These are phyloP conservation scores for Fusarium sarcochroum DNA, from an alignment of 2,329 filamentous ascomycete species.

Conservation along the genomic window DNA sequence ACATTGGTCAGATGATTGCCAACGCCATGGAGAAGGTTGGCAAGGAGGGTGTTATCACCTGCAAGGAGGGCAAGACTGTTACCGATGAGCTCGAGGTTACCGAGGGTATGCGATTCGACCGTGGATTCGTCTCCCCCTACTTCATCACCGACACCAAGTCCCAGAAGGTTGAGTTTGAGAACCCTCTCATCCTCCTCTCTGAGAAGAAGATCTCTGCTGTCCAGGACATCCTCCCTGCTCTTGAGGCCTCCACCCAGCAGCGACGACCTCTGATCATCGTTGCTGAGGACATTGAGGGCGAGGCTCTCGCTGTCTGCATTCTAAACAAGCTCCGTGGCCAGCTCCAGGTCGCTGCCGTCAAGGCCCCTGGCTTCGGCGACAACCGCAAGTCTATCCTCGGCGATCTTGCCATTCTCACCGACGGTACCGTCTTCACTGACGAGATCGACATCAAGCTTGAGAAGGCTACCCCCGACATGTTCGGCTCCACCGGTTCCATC, in stretches of 20 bases:
- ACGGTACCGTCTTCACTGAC: conserved; percentile 97
- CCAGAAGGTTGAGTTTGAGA: conserved; percentile 99
- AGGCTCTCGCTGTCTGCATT: conserved; percentile 98
- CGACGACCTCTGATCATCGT: conserved; percentile 98
- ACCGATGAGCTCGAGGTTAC: conserved; percentile 98
- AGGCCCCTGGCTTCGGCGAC: conserved; percentile 99
- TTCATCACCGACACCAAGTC: conserved; percentile 99
- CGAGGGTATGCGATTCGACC: conserved; percentile 99
- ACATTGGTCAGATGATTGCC: conserved; percentile 95
- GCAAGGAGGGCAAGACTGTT: conserved; percentile 99
- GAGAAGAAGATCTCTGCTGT: conserved; percentile 99
- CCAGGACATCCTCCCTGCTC: conserved; percentile 97
- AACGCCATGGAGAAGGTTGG: conserved; percentile 99
- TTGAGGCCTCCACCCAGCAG: conserved; percentile 95
- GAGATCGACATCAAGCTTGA: conserved; percentile 99
- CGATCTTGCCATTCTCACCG: conserved; percentile 94
- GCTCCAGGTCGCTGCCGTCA: conserved; percentile 97
- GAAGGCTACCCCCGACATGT: conserved; percentile 95
- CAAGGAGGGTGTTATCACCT: conserved; percentile 99
- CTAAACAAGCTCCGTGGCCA: conserved; percentile 99
- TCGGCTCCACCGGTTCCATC: conserved; percentile 97
- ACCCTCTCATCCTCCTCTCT: conserved; percentile 96
- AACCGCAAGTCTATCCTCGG: conserved; percentile 99
- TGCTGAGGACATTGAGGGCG: conserved; percentile 98
- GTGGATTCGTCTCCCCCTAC: conserved; percentile 98